Percentiles rank a stretch among this genome's conserved stretches.
These are phyloP conservation scores for Smittium mucronatum DNA, from an alignment of 371 early-diverging fungal species.

Conservation along the genomic window DNA sequence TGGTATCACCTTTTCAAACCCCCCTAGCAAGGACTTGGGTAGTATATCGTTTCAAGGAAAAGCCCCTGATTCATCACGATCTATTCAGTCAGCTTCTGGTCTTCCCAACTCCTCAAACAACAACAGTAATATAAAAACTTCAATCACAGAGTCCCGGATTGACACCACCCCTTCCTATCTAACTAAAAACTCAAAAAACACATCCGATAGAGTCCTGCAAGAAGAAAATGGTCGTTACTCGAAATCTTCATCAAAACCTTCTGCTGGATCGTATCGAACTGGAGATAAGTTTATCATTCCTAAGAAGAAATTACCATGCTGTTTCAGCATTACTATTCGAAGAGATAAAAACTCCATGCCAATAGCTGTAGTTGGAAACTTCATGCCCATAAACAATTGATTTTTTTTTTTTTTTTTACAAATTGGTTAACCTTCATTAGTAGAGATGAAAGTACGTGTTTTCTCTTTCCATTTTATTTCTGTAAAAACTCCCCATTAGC, in stretches of 20 bases:
- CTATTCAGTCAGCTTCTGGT: background rate
- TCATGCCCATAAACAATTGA: constrained; percentile 6
- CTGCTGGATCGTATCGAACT: background rate
- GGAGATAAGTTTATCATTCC: background rate
- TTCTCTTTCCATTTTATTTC: constrained; percentile 22
- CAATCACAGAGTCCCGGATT: background rate
- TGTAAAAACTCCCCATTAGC: background rate
- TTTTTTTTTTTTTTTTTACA: background rate
- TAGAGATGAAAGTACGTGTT: constrained; percentile 20
- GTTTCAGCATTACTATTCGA: constrained; percentile 10
- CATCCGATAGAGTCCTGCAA: background rate
- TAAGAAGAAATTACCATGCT: background rate
- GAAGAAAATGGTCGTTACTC: background rate
- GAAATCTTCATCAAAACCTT: background rate
- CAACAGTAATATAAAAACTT: background rate
- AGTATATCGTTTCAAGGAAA: background rate
- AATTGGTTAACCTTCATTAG: constrained; percentile 17
- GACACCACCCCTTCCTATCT: background rate
- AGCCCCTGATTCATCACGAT: background rate
- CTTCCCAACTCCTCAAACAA: background rate
- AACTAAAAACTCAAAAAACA: background rate
- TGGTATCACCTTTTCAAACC: background rate
- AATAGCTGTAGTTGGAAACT: constrained; percentile 11
- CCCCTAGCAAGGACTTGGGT: background rate
- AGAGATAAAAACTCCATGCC: constrained; percentile 10